Evolutionary conservation across 1,284 basidiomycete genomes (phyloP).

Genomic region (Neolentinus lepideus): DNA sequence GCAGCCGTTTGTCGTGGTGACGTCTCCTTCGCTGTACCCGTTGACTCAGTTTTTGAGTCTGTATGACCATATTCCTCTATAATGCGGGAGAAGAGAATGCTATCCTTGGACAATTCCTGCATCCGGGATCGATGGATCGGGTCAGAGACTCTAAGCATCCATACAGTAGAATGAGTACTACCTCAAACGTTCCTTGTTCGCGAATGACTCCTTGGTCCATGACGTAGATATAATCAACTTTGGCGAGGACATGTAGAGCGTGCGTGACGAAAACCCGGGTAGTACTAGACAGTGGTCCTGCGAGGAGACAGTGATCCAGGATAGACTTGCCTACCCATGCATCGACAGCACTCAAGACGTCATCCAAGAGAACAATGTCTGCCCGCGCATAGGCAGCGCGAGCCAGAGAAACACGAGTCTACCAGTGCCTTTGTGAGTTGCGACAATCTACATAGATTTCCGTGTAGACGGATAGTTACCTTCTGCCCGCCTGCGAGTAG

Average conservation of each 20-base stretch:
- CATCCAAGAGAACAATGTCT: conserved; percentile 66
- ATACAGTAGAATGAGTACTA: conserved; percentile 15
- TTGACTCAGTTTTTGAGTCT: conserved; percentile 14
- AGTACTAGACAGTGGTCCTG: conserved; percentile 46
- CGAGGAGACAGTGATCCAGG: conserved; percentile 52
- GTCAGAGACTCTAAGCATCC: neutral
- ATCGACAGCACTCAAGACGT: conserved; percentile 70
- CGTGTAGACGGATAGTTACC: conserved; percentile 15
- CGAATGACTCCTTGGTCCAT: conserved; percentile 64
- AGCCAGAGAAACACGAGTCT: conserved; percentile 78
- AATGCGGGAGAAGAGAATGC: conserved; percentile 47
- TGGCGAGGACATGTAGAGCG: conserved; percentile 64
- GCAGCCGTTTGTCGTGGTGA: neutral
- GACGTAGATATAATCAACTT: conserved; percentile 62
- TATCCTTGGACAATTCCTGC: conserved; percentile 44
- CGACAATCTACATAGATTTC: neutral
- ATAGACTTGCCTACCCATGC: conserved; percentile 59
- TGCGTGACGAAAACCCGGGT: conserved; percentile 79
- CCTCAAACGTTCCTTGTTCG: conserved; percentile 57
- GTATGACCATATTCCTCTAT: conserved; percentile 54
- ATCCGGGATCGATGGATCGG: neutral
- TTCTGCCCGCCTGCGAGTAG: conserved; percentile 59
- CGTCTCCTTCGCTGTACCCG: conserved; percentile 14
- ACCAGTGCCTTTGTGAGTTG: conserved; percentile 14
- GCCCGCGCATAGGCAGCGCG: conserved; percentile 74